A percentile compares a stretch with the other conserved stretches of the same genome.
phyloP scores from a whole-genome alignment of 2,329 filamentous ascomycete species.

The Pezicula radicicola region DNA sequence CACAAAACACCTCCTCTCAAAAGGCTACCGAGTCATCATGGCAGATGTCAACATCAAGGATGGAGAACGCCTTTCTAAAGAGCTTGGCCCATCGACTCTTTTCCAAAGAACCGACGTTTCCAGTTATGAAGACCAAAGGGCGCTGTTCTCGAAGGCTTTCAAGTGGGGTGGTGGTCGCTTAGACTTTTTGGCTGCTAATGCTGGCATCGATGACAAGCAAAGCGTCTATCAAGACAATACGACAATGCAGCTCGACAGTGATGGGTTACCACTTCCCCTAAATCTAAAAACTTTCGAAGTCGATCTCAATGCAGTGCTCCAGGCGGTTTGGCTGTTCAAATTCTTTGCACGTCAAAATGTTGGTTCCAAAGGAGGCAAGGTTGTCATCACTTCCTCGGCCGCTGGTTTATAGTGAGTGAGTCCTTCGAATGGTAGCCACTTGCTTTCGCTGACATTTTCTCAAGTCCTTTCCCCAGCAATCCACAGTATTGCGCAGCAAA shows the following conservation, averaged over 20 bases:
- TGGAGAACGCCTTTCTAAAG: constrained; percentile 4
- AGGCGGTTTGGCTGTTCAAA: constrained; percentile 38
- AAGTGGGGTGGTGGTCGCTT: constrained; percentile 33
- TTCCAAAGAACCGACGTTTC: constrained; percentile 33
- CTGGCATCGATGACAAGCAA: constrained; percentile 36
- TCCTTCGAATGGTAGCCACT: constrained; percentile 2
- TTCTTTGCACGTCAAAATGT: constrained; percentile 37
- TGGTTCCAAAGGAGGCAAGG: constrained; percentile 31
- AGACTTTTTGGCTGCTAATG: constrained; percentile 40
- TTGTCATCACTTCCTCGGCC: constrained; percentile 35
- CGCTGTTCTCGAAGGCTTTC: constrained; percentile 35
- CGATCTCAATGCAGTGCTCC: constrained; percentile 37
- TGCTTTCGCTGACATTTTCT: constrained; percentile 9
- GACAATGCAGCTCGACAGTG: constrained; percentile 29
- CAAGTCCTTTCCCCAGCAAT: constrained; percentile 8
- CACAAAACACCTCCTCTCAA: constrained; percentile 35
- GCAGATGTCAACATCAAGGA: constrained; percentile 36
- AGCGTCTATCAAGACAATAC: constrained; percentile 31
- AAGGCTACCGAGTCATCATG: constrained; percentile 38
- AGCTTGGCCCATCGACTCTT: constrained; percentile 6
- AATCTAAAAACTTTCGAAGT: constrained; percentile 35
- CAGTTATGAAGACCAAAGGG: constrained; percentile 33
- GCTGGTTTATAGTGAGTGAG: constrained; percentile 30
- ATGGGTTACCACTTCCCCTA: constrained; percentile 29
- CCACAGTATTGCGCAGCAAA: constrained; percentile 20